phyloP scores from a whole-genome alignment of 1,139 yeast genomes.

The Citeromyces hawaiiensis region DNA sequence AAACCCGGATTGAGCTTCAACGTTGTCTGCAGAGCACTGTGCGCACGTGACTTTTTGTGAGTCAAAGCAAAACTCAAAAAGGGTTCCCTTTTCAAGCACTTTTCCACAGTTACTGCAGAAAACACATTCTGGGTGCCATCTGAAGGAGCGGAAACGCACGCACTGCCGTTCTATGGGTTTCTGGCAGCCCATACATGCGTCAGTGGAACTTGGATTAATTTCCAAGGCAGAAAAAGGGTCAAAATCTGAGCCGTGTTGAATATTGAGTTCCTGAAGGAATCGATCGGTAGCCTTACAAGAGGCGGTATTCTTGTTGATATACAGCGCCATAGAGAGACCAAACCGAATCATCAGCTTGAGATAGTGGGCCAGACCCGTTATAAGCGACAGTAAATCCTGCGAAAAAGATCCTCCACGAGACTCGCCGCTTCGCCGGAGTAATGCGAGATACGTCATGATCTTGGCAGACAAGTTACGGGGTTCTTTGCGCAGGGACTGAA shows the following conservation, averaged over 20 bases:
- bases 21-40: conserved; percentile 37
- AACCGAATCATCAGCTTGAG: conserved; percentile 72
- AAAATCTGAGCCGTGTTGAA: conserved; percentile 27
- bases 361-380: conserved; percentile 89
- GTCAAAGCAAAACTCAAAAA: conserved; percentile 11
- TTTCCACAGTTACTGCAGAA: conserved; percentile 42
- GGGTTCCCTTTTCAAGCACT: conserved; percentile 30
- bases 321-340: conserved; percentile 67
- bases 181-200: conserved; percentile 58
- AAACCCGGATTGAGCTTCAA: conserved; percentile 43
- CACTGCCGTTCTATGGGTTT: conserved; percentile 79
- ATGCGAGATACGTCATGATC: conserved; percentile 62
- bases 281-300: conserved; percentile 50
- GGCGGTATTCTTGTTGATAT: conserved; percentile 43
- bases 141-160: conserved; percentile 38
- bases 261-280: conserved; percentile 40
- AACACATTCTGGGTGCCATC: conserved; percentile 81
- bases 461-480: conserved; percentile 83
- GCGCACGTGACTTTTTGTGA: conserved; percentile 36
- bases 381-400: conserved; percentile 67
- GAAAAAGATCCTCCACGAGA: conserved; percentile 19
- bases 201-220: conserved; percentile 59
- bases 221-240: conserved; percentile 30
- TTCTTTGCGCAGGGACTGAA: conserved; percentile 37
- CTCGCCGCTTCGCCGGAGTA: conserved; percentile 42